A percentile compares a stretch with the other conserved stretches of the same genome.
Conservation (phyloP, 2,329 filamentous ascomycete species). For the Verticillium nonalfalfae region DNA sequence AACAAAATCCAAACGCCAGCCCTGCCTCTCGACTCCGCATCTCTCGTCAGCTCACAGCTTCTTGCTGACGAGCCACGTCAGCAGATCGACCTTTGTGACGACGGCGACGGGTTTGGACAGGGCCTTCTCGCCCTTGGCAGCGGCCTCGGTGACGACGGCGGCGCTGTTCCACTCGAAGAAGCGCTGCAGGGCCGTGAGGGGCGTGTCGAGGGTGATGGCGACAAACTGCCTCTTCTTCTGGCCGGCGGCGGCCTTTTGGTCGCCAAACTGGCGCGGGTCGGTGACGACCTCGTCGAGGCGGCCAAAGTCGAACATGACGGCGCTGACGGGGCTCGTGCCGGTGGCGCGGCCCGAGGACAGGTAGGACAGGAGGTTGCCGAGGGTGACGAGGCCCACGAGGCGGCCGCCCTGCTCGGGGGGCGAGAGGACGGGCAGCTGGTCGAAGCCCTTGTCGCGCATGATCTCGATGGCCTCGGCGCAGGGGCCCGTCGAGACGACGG, state of each 20-base stretch:
- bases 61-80: slow-evolving; percentile 83
- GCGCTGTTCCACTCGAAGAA: slow-evolving; percentile 99
- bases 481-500: slow-evolving; percentile 61
- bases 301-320: slow-evolving; percentile 96
- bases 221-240: slow-evolving; percentile 67
- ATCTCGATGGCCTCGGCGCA: slow-evolving; percentile 91
- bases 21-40: neutral
- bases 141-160: slow-evolving; percentile 82
- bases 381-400: slow-evolving; percentile 86
- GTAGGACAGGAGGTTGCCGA: slow-evolving; percentile 89
- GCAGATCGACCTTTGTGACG: slow-evolving; percentile 91
- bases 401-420: slow-evolving; percentile 52
- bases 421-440: slow-evolving; percentile 87
- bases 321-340: slow-evolving; percentile 65
- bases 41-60: slow-evolving; percentile 15
- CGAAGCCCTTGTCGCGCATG: slow-evolving; percentile 97
- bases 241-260: slow-evolving; percentile 22
- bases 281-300: slow-evolving; percentile 84
- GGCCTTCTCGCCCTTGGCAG: slow-evolving; percentile 42
- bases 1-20: neutral
- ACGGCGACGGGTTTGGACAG: slow-evolving; percentile 76
- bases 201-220: slow-evolving; percentile 89
- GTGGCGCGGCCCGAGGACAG: slow-evolving; percentile 78
- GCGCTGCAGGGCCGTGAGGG: slow-evolving; percentile 73
- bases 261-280: slow-evolving; percentile 64